Evolutionary conservation across 1,284 basidiomycete genomes (phyloP).

Genomic region (Cryptococcus hybrid): DNA sequence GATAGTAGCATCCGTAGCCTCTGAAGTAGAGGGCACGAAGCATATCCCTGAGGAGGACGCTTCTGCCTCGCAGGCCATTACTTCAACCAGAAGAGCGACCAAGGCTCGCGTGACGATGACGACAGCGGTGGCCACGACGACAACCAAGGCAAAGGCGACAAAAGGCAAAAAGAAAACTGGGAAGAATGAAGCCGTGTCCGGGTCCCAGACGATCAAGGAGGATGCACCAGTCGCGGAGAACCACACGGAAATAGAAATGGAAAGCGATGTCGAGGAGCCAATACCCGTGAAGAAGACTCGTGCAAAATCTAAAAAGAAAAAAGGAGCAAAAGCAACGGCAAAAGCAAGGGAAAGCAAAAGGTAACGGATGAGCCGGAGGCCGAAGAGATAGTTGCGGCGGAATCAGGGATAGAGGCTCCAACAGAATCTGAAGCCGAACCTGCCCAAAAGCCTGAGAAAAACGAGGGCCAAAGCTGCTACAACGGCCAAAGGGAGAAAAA

Average conservation of each 20-base stretch:
- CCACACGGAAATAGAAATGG: conserved; percentile 2
- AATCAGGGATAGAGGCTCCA: neutral
- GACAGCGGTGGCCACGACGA: conserved; percentile 1
- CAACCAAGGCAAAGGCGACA: conserved; percentile 7
- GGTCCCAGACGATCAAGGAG: neutral
- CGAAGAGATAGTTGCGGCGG: conserved; percentile 2
- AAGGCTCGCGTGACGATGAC: conserved; percentile 3
- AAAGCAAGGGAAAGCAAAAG: conserved; percentile 15
- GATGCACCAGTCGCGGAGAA: conserved; percentile 14
- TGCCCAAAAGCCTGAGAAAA: neutral
- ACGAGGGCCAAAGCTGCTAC: neutral
- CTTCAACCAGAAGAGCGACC: conserved; percentile 10
- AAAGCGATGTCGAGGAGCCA: conserved; percentile 5
- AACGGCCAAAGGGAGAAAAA: conserved; percentile 1
- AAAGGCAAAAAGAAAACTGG: conserved; percentile 19
- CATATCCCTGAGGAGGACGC: neutral
- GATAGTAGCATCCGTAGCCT: conserved; percentile 7
- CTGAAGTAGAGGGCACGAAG: conserved; percentile 7
- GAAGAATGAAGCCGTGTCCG: conserved; percentile 4
- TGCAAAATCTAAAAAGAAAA: neutral
- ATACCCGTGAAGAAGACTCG: conserved; percentile 1
- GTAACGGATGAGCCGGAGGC: conserved; percentile 6
- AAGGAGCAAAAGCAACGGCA: neutral
- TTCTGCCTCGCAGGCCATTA: conserved; percentile 1
- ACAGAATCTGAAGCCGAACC: conserved; percentile 1